phyloP scores from a whole-genome alignment of 2,329 filamentous ascomycete genomes.

The Diplodia scrobiculata region DNA sequence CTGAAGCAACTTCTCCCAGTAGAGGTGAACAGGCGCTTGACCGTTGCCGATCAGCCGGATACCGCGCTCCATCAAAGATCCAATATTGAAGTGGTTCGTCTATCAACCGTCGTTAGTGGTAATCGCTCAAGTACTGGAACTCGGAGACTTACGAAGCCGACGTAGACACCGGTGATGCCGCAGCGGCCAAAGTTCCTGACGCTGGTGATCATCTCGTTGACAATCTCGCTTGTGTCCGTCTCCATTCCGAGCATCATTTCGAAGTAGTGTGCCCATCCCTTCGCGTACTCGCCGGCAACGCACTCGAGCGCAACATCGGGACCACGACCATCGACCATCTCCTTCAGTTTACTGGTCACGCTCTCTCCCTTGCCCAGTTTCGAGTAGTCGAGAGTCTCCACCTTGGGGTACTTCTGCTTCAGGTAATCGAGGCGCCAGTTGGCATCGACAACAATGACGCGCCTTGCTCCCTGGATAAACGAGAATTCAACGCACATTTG shows the following conservation, averaged over 20 bases:
- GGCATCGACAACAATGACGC: conserved; percentile 75
- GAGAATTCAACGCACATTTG: conserved; percentile 72
- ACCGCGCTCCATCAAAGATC: conserved; percentile 82
- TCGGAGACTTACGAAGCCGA: conserved; percentile 56
- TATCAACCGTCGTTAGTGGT: conserved; percentile 36
- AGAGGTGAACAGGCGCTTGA: conserved; percentile 75
- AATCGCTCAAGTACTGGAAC: conserved; percentile 20
- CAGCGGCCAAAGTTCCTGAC: conserved; percentile 71
- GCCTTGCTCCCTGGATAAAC: conserved; percentile 69
- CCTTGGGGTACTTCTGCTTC: conserved; percentile 63
- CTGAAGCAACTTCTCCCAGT: conserved; percentile 76
- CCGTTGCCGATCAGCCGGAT: conserved; percentile 73
- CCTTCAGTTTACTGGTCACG: conserved; percentile 71
- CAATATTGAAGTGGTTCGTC: conserved; percentile 82
- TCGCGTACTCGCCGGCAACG: conserved; percentile 64
- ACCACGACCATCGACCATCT: conserved; percentile 68
- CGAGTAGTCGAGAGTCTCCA: conserved; percentile 70
- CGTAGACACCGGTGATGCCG: conserved; percentile 74
- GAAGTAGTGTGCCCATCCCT: conserved; percentile 63
- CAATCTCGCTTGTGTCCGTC: conserved; percentile 79
- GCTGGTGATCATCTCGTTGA: conserved; percentile 79
- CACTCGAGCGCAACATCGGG: conserved; percentile 75
- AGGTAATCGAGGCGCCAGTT: conserved; percentile 71
- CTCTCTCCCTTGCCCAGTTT: conserved; percentile 63
- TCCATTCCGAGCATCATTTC: conserved; percentile 67